Evolutionary conservation across 164 flowering plant species (phyloP).

Genomic region (Litsea cubeba): DNA sequence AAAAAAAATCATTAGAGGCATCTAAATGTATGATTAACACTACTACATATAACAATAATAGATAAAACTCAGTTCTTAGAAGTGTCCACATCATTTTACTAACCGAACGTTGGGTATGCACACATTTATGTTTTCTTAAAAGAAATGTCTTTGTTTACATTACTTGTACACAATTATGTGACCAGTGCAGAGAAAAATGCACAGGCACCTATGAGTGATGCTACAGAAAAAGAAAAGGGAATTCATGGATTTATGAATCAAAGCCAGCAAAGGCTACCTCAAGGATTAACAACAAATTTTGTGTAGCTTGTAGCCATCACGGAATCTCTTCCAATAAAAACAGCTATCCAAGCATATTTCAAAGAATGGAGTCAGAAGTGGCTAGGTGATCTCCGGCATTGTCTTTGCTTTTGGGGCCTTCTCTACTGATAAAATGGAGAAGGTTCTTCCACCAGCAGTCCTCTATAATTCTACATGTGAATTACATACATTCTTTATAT

Average conservation of each 20-base stretch:
- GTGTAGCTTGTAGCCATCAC: constrained; percentile 30
- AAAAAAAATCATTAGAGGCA: too few species aligned
- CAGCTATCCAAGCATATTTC: constrained; percentile 31
- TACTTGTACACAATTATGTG: neutral
- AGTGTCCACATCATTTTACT: too few species aligned
- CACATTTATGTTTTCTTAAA: too few species aligned
- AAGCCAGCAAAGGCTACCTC: constrained; percentile 18
- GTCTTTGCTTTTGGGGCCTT: constrained; percentile 10
- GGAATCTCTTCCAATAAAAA: constrained; percentile 19
- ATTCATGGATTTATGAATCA: neutral
- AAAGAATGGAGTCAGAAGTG: constrained; percentile 32
- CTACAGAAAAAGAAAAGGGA: neutral
- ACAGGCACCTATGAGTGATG: neutral
- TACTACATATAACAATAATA: too few species aligned
- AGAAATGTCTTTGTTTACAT: neutral
- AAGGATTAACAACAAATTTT: constrained; percentile 27
- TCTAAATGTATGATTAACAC: too few species aligned
- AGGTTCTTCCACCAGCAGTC: constrained; percentile 15
- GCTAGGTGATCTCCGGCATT: neutral
- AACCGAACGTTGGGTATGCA: too few species aligned
- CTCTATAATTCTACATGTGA: constrained; percentile 11
- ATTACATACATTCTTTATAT: constrained; percentile 10
- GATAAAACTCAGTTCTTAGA: too few species aligned
- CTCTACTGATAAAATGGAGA: constrained; percentile 32
- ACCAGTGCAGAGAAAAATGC: neutral